Evolutionary conservation across 73 alveolate genomes (phyloP).

Genomic region (Symbiodinium pilosum): DNA sequence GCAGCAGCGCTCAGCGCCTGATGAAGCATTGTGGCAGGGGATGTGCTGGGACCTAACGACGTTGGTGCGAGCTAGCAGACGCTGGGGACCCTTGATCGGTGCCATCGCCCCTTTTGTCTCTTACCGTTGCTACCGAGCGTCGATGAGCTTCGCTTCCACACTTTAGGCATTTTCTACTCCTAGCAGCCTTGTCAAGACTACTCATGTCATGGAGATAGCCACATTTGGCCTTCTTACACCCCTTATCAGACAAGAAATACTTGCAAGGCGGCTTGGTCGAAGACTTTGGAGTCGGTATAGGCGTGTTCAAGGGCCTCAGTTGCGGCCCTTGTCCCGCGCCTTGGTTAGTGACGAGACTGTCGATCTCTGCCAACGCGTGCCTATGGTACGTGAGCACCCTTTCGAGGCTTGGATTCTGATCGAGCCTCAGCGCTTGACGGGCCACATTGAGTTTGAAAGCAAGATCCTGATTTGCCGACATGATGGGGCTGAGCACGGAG

Average conservation of each 20-base stretch:
- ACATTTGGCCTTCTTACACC: background rate
- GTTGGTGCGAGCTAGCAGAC: too few species aligned
- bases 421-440: background rate
- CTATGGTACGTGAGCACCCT: background rate
- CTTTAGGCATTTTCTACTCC: background rate
- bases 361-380: background rate
- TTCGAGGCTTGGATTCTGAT: background rate
- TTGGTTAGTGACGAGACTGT: background rate
- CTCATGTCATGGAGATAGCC: background rate
- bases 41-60: too few species aligned
- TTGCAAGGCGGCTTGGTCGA: background rate
- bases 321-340: background rate
- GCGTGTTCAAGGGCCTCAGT: background rate
- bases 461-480: background rate
- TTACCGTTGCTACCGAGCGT: too few species aligned
- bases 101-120: too few species aligned
- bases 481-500: background rate
- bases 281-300: background rate
- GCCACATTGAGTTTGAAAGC: background rate
- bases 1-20: too few species aligned
- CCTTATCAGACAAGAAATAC: background rate
- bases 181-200: background rate
- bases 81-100: too few species aligned
- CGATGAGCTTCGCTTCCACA: background rate
- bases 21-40: too few species aligned